These are phyloP conservation scores for Chaetoceros tenuissimus DNA, from an alignment of 108 stramenopile genomes.

Conservation along the genomic window DNA sequence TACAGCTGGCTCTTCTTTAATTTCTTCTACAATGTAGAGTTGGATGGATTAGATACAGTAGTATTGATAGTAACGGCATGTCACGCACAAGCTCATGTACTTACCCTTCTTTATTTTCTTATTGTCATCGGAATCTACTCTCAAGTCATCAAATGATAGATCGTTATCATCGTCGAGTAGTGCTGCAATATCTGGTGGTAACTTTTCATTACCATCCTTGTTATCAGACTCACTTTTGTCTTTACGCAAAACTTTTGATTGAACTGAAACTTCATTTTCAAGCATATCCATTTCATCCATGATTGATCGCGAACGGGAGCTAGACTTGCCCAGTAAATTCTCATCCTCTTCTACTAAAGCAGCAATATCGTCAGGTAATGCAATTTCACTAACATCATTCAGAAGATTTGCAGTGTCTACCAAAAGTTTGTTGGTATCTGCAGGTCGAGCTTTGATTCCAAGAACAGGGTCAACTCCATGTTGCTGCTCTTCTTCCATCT, in stretches of 20 bases:
- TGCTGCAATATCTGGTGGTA: neutral
- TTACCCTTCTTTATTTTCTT: no score
- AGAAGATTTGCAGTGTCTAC: neutral
- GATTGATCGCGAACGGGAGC: no score
- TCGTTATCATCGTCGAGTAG: neutral
- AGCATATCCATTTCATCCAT: neutral
- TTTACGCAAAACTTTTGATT: no score
- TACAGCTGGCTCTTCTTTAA: no score
- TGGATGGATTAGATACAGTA: no score
- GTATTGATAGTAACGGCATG: no score
- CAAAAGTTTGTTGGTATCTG: neutral
- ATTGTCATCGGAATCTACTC: neutral
- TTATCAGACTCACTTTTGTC: no score
- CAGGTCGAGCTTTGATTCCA: neutral
- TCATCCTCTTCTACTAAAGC: neutral
- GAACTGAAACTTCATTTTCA: no score
- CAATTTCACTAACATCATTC: neutral
- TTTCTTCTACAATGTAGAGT: no score
- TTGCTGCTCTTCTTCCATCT: neutral
- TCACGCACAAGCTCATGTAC: no score
- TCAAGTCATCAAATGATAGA: neutral
- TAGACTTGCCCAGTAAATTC: no score
- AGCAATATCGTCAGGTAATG: neutral
- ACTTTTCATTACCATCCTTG: no score
- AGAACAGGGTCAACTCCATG: neutral